Evolutionary conservation across 83 land plant genomes (phyloP), one percentile per base, ranked within the genome.

Genomic region (Picea abies): DNA sequence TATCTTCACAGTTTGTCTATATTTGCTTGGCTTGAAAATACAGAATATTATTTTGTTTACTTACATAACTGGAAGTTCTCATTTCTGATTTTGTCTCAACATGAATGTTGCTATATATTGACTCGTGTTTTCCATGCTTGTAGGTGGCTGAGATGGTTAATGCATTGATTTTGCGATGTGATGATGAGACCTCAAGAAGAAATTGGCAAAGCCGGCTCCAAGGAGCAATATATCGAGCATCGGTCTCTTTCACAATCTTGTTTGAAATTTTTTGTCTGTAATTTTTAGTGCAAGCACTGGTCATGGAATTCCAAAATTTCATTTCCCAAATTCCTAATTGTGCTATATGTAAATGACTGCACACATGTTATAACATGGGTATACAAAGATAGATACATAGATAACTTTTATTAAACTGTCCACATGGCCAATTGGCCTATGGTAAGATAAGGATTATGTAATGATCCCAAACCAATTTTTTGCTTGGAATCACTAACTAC

Each of bases 191-290:
- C 60, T 83, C 86, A 61, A 79, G 86, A 62, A 85, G 86, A 70
- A 86, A 80, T 52, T 98, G 99, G 99, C 93, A 91, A 80, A 87
- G 84, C 12, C 94, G 92, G 41, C 66, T 98, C 25, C 90, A 91
- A 77, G 93, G 90, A 39, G 94, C 96, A 49, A 93, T 95, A 58
- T 97, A 95, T 83, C 91, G 90, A 84, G 94, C 94, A 78, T 96
- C 99, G 79, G 99, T 96, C 90, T n/a, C 16, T 56, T 37, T 79
- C 78, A 32, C 73, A 65, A 11, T 47, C 77, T 73, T 44, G 8
- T 19, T 70, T 70, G 19, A 70, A 14, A 35, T 78, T 8, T 56
- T 56, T 52, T 60, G 44, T 52, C 35, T 79, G 15, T 79, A 63
- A 25, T 79, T 61, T 60, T 79, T 52, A 44, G 41, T 73, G 77